These are phyloP conservation scores for Candida endomychidarum DNA, from an alignment of 805 yeast species.

Conservation along the genomic window DNA sequence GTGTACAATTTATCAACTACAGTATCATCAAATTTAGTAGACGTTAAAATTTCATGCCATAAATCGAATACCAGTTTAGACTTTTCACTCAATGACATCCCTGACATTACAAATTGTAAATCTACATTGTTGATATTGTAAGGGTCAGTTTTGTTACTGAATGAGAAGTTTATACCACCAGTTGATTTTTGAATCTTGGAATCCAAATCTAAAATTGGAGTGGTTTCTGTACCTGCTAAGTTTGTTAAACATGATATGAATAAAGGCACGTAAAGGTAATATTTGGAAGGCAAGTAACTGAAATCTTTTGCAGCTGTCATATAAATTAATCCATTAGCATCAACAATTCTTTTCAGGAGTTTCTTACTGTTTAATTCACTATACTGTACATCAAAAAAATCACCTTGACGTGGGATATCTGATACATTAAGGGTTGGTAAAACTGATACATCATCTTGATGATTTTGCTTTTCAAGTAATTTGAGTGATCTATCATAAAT, in stretches of 20 bases:
- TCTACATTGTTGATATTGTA: conserved; percentile 45
- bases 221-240: conserved; percentile 71
- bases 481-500: conserved; percentile 61
- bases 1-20: conserved; percentile 64
- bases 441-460: conserved; percentile 69
- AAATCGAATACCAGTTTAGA: conserved; percentile 58
- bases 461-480: conserved; percentile 63
- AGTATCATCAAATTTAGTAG: conserved; percentile 63
- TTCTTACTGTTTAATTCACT: conserved; percentile 31
- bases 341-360: conserved; percentile 53
- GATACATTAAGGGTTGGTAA: conserved; percentile 73
- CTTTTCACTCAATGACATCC: conserved; percentile 70
- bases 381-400: conserved; percentile 29
- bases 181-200: conserved; percentile 79
- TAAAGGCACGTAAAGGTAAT: conserved; percentile 70
- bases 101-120: conserved; percentile 58
- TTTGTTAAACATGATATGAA: conserved; percentile 79
- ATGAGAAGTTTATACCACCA: conserved; percentile 76
- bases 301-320: conserved; percentile 66
- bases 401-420: conserved; percentile 69
- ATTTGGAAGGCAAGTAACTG: conserved; percentile 55
- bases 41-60: conserved; percentile 64
- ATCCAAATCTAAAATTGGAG: conserved; percentile 77
- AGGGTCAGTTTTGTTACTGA: conserved; percentile 58
- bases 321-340: conserved; percentile 81